Evolutionary conservation across 768 basidiomycete species (phyloP), one percentile per base, ranked within the genome.

Genomic region (Lactifluus echinatus): DNA sequence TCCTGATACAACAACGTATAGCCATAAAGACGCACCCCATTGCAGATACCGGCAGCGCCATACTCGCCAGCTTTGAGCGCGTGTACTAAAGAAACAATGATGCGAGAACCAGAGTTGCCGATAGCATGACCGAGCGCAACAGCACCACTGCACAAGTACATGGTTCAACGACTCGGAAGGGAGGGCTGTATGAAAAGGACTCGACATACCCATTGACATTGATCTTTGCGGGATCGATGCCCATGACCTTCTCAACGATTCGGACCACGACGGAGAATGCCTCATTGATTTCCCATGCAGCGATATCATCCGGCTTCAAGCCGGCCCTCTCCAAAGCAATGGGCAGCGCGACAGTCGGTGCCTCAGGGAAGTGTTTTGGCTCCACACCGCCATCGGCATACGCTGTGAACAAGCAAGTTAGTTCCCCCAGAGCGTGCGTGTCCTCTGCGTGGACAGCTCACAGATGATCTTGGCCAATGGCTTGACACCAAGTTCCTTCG

Each of bases 321-420:
- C 89, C 89, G 21, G 95, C 96, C 66, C 80, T 85, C 75, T 93
- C 74, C 58, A 99, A 75, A 12, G 96, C 96, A 56, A 81, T 72
- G 21, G 96, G 96, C 37, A 99, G 73, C 26, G 95, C 95, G 61
- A 89, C 78, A 6, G 95, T 89, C 12, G 96, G 96, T 23, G 96
- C 96, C 64, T 82, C 79, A 40, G 96, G 95, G 83, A 99, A 99
- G 72, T 98, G 92, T 63, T 97, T 87, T 28, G 96, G 96, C 19
- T 93, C 91, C 61, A 94, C 87, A 66, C 96, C 96, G 62, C 87
- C 92, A 74, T 99, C 96, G 57, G 96, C 93, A 73, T 90, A 98
- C 7, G 93, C 94, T 98, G 64, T 2, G n/a, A n/a, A n/a, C 4
- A 48, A 47, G 57, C 40, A 50, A 39, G 36, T 44, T 59, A 59